Evolutionary conservation across 2,329 filamentous ascomycete genomes (phyloP).

Genomic region (Tolypocladium tropicale): DNA sequence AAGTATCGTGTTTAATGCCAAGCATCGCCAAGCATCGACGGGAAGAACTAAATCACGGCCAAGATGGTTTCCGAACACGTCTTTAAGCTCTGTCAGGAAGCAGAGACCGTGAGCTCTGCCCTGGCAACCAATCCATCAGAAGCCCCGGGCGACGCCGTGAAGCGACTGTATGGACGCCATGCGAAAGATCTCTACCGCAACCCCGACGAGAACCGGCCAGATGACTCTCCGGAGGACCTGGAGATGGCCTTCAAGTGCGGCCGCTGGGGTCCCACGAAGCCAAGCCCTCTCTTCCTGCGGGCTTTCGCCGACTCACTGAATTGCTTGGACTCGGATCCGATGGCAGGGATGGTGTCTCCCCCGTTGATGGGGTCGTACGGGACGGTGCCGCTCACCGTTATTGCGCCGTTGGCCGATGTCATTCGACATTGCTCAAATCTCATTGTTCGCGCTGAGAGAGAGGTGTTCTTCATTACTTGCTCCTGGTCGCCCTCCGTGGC

Average conservation of each 20-base stretch:
- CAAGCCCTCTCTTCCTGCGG: conserved; percentile 58
- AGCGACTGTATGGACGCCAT: conserved; percentile 38
- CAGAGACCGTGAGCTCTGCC: conserved; percentile 46
- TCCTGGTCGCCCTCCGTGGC: conserved; percentile 65
- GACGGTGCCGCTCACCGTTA: conserved; percentile 56
- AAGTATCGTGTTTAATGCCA: not conserved
- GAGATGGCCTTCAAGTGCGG: conserved; percentile 50
- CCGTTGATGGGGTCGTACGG: conserved; percentile 45
- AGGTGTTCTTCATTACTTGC: conserved; percentile 67
- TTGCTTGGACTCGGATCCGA: conserved; percentile 40
- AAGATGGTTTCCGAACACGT: conserved; percentile 25
- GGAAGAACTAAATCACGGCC: not conserved
- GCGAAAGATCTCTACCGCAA: conserved; percentile 8
- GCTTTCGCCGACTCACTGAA: conserved; percentile 56
- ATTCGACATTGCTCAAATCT: conserved; percentile 66
- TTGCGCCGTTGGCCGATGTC: conserved; percentile 48
- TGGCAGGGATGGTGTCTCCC: conserved; percentile 40
- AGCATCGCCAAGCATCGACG: not conserved
- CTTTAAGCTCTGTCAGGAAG: conserved; percentile 39
- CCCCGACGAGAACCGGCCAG: conserved; percentile 12
- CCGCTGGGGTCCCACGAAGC: conserved; percentile 52
- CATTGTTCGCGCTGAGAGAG: conserved; percentile 60
- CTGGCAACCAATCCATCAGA: conserved; percentile 42
- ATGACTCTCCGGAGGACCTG: conserved; percentile 24
- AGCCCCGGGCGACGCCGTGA: conserved; percentile 43